These are phyloP conservation scores for Xylariaceae sp. DNA, from an alignment of 2,329 filamentous ascomycete species.

Conservation along the genomic window DNA sequence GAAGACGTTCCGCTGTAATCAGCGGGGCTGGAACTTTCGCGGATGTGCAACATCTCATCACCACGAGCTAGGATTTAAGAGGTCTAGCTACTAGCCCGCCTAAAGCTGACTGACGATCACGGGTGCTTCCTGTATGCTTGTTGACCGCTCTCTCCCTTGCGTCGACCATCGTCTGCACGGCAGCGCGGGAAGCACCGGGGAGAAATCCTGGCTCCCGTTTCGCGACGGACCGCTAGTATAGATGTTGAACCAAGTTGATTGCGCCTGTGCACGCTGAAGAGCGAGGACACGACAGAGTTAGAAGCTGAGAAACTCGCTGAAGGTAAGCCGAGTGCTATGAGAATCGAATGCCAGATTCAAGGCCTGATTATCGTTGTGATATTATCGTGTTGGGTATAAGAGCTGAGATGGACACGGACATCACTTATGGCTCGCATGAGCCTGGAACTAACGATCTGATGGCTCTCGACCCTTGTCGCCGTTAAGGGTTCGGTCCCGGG, in stretches of 20 bases:
- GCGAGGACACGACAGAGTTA: neutral
- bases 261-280: no score
- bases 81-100: neutral
- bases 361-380: no score
- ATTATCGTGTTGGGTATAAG: no score
- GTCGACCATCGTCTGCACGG: slow-evolving; percentile 6
- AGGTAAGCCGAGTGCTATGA: neutral
- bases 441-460: slow-evolving; percentile 2
- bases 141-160: neutral
- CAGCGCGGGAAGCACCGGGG: slow-evolving; percentile 11
- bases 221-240: slow-evolving; percentile 11
- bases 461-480: neutral
- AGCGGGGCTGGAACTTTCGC: no score
- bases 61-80: neutral
- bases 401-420: no score
- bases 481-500: slow-evolving; percentile 12
- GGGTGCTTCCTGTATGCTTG: no score
- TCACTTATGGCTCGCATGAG: neutral
- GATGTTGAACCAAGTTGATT: neutral
- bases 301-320: neutral
- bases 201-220: slow-evolving; percentile 10
- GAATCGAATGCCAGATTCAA: no score
- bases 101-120: no score
- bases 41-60: no score
- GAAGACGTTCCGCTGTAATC: slow-evolving; percentile 5